Conservation (phyloP, 495 filamentous ascomycete species). For the Glutinoglossum americanum region DNA sequence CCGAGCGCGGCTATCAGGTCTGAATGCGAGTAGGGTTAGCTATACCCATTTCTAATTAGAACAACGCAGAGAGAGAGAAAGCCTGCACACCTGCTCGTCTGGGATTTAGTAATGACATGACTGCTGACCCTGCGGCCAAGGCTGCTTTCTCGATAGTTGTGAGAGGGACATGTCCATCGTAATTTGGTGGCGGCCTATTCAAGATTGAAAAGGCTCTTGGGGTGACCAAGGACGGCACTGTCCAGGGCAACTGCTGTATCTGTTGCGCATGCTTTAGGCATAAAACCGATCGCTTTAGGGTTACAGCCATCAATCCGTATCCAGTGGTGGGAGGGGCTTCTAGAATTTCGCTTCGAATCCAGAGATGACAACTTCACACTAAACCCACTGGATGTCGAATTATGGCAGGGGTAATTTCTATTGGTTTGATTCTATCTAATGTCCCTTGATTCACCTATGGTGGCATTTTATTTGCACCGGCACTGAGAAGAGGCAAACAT, state of each 20-base stretch:
- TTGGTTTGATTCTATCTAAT: background rate
- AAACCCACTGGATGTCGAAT: too few species aligned
- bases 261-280: background rate
- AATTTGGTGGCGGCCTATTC: slow-evolving; percentile 31
- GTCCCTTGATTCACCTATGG: background rate
- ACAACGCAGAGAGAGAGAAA: slow-evolving; percentile 1
- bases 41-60: background rate
- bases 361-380: too few species aligned
- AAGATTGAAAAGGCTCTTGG: slow-evolving; percentile 3
- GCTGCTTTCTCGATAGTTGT: slow-evolving; percentile 51
- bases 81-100: slow-evolving; percentile 38
- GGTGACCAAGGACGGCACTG: background rate
- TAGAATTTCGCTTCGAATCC: background rate
- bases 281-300: background rate
- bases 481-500: background rate
- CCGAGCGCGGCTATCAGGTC: slow-evolving; percentile 88
- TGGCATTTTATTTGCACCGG: background rate
- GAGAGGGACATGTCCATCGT: slow-evolving; percentile 83
- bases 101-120: slow-evolving; percentile 61
- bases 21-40: slow-evolving; percentile 15
- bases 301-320: background rate
- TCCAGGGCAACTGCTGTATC: background rate
- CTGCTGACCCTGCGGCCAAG: slow-evolving; percentile 62
- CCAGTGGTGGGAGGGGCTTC: background rate
- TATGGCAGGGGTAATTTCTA: background rate